These are phyloP conservation scores for Chrysoporthe deuterocubensis DNA, from an alignment of 2,329 filamentous ascomycete genomes.

Conservation along the genomic window DNA sequence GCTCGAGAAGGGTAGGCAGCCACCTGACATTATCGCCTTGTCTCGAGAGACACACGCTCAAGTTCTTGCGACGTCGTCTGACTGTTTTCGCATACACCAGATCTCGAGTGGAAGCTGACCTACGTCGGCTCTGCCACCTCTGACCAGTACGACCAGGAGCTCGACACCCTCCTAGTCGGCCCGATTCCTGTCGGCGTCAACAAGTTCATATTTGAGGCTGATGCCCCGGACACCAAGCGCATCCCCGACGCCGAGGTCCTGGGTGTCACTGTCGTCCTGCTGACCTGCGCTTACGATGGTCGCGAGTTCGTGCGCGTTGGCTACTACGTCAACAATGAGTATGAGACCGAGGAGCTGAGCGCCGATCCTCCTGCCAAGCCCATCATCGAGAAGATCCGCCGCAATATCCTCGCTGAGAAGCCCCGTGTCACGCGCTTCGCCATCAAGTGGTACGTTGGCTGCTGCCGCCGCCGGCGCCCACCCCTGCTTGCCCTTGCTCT, in stretches of 20 bases:
- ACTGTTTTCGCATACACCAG: constrained; percentile 48
- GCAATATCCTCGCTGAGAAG: constrained; percentile 96
- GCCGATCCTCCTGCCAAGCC: constrained; percentile 91
- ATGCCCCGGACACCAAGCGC: constrained; percentile 84
- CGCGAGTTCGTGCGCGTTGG: constrained; percentile 97
- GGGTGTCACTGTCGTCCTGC: constrained; percentile 93
- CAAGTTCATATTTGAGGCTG: constrained; percentile 97
- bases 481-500: not conserved
- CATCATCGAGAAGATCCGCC: constrained; percentile 85
- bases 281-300: constrained; percentile 95
- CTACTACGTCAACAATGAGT: constrained; percentile 99
- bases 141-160: constrained; percentile 98
- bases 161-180: constrained; percentile 93
- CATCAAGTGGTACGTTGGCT: constrained; percentile 83
- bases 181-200: constrained; percentile 98
- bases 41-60: not conserved
- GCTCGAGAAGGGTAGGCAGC: constrained; percentile 78
- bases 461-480: not conserved
- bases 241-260: constrained; percentile 96
- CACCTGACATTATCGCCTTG: not conserved
- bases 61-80: constrained; percentile 8
- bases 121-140: constrained; percentile 98
- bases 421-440: constrained; percentile 95
- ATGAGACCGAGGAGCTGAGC: constrained; percentile 87
- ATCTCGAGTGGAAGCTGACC: constrained; percentile 98